Conservation (phyloP, 768 basidiomycete species). For the Amanita rubescens region DNA sequence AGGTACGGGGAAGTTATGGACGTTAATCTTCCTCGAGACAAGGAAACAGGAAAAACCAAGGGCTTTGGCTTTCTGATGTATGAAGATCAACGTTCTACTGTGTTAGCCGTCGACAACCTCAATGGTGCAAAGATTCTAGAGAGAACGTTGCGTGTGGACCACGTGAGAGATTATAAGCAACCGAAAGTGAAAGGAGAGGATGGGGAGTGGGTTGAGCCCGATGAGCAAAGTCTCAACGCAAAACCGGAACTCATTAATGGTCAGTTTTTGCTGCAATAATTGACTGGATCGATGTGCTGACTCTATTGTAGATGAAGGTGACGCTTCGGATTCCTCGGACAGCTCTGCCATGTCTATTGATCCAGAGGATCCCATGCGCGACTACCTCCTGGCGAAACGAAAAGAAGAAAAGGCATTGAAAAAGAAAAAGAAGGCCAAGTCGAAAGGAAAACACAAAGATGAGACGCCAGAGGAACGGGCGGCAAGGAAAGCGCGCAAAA, state of each 20-base stretch:
- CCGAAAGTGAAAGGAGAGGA: slow-evolving; percentile 67
- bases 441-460: slow-evolving; percentile 62
- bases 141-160: slow-evolving; percentile 84
- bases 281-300: background rate
- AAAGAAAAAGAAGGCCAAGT: slow-evolving; percentile 53
- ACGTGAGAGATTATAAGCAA: slow-evolving; percentile 90
- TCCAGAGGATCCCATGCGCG: slow-evolving; percentile 97
- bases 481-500: slow-evolving; percentile 68
- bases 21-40: slow-evolving; percentile 90
- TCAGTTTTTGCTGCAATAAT: background rate
- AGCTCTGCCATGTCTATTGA: slow-evolving; percentile 67
- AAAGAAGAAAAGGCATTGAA: slow-evolving; percentile 64
- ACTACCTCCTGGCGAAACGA: slow-evolving; percentile 74
- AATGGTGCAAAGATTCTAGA: slow-evolving; percentile 90
- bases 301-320: slow-evolving; percentile 35
- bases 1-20: slow-evolving; percentile 98
- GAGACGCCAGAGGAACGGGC: slow-evolving; percentile 76
- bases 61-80: slow-evolving; percentile 99
- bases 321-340: slow-evolving; percentile 58
- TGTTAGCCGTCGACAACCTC: slow-evolving; percentile 97
- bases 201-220: slow-evolving; percentile 81
- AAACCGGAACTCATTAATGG: slow-evolving; percentile 58
- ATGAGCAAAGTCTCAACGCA: slow-evolving; percentile 84
- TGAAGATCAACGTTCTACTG: slow-evolving; percentile 93
- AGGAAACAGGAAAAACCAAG: slow-evolving; percentile 80